Evolutionary conservation across 352 stramenopile genomes (phyloP), one percentile per base, ranked within the genome.

Genomic region (Phytophthora citrophthora): DNA sequence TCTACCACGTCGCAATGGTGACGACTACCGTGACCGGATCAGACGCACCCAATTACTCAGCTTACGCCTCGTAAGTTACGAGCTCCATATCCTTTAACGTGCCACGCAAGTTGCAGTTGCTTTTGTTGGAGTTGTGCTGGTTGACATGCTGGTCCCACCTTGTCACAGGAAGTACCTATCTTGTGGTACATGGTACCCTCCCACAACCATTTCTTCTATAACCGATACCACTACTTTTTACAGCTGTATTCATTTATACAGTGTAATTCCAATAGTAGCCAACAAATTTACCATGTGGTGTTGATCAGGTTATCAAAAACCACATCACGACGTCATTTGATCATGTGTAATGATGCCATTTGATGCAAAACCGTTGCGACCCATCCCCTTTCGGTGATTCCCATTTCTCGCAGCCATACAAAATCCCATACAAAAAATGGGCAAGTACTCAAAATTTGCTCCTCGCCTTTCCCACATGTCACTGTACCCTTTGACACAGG

Each of bases 391-490:
- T 55, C 48, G 32, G 50, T 56, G 36, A 44, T 26, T 27, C 44
- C 52, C 52, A 43, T 50, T 59, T 50, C 51, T 43, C 39, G 16
- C 12, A 6, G 4, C 34, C 34, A 24, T 38, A 47, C 11, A 23
- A 26, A 58, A 15, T 15, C 10, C 27, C 15, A 40, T 32, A 38
- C 50, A 48, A 47, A 57, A 47, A 38, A 11, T 36, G 31, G 8
- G 3, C 48, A 15, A 20, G 16, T 58, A 38, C n/a, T 8, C 24
- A 31, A 52, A 60, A 46, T 52, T 46, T 32, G 32, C 7, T 40
- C 36, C 36, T 7, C 38, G 43, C 51, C 51, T 58, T 58, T 58
- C 47, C 52, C 41, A 20, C 39, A 31, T 59, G 49, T 59, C 58
- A 66, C 49, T 59, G 9, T 34, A 32, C 0, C 39, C 9, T 18